Conservation (phyloP, 176 grass and related monocot species). For the Cymbopogon citratus region DNA sequence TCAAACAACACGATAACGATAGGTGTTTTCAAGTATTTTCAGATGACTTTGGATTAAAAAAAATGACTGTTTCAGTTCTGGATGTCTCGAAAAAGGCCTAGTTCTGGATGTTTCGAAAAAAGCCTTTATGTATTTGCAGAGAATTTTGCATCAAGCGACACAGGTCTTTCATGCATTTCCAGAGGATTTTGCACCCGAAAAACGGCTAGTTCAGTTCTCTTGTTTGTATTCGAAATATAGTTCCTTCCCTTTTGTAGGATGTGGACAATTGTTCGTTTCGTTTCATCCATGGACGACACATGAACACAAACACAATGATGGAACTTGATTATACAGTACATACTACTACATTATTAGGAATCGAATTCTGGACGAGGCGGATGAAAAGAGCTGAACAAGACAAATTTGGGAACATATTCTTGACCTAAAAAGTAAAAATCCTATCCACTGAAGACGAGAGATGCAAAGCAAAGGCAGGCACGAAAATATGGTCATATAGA, state of each 20-base stretch:
- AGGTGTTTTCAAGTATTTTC: too few relatives aligned
- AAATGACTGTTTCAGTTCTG: too few relatives aligned
- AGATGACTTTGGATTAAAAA: too few relatives aligned
- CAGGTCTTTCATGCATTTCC: too few relatives aligned
- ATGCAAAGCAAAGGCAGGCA: slow-evolving; percentile 43
- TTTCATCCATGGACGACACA: neutral
- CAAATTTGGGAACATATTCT: slow-evolving; percentile 14
- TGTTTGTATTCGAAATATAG: neutral
- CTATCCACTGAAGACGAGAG: slow-evolving; percentile 19
- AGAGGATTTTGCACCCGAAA: too few relatives aligned
- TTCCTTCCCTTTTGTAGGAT: neutral
- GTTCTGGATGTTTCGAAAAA: too few relatives aligned
- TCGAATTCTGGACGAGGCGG: neutral
- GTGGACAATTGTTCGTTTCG: neutral
- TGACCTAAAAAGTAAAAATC: slow-evolving; percentile 6
- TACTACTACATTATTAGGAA: neutral
- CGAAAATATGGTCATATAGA: slow-evolving; percentile 13
- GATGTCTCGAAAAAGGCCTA: too few relatives aligned
- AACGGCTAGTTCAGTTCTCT: too few relatives aligned
- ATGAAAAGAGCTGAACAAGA: slow-evolving; percentile 4
- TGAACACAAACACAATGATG: neutral
- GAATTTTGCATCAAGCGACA: too few relatives aligned
- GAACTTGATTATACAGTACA: neutral
- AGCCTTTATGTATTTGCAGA: too few relatives aligned
- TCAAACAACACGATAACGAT: too few relatives aligned